phyloP scores from a whole-genome alignment of 108 stramenopile genomes.

The Conticribra weissflogii region DNA sequence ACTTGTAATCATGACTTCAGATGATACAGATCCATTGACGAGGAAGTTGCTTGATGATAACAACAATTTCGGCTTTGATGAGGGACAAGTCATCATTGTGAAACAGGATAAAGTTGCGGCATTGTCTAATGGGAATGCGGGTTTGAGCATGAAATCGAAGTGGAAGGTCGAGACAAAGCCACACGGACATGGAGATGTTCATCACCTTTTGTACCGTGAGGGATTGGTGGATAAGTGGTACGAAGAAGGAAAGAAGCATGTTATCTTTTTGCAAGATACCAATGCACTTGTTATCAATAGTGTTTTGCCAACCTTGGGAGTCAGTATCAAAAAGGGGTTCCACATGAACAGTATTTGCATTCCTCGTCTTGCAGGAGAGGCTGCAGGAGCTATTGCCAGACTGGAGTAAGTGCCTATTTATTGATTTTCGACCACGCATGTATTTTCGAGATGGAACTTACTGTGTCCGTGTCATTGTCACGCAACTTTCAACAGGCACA shows the following conservation, averaged over 20 bases:
- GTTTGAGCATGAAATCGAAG: constrained; percentile 84
- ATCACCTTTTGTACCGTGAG: constrained; percentile 87
- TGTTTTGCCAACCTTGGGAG: constrained; percentile 93
- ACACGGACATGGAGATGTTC: constrained; percentile 99
- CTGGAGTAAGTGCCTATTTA: constrained; percentile 93
- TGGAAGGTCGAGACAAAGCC: constrained; percentile 97
- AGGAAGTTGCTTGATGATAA: constrained; percentile 86
- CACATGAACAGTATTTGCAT: constrained; percentile 98
- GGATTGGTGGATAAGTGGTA: constrained; percentile 89
- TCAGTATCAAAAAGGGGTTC: constrained; percentile 84
- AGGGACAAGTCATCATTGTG: constrained; percentile 76
- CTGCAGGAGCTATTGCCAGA: constrained; percentile 96
- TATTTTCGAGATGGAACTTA: no score
- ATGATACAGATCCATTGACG: constrained; percentile 95
- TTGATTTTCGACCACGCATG: no score
- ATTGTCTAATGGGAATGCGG: constrained; percentile 85
- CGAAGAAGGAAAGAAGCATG: constrained; percentile 80
- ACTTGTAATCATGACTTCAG: constrained; percentile 98
- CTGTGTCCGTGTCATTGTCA: no score
- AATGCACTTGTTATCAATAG: constrained; percentile 97
- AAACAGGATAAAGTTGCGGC: constrained; percentile 97
- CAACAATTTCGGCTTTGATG: constrained; percentile 91
- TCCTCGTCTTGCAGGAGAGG: constrained; percentile 96
- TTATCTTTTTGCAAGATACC: constrained; percentile 99
- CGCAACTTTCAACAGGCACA: constrained; percentile 65